Percentiles rank a stretch among this genome's conserved stretches.
Evolutionary conservation across 2,329 filamentous ascomycete species (phyloP).

Genomic region (Aureobasidium lini): DNA sequence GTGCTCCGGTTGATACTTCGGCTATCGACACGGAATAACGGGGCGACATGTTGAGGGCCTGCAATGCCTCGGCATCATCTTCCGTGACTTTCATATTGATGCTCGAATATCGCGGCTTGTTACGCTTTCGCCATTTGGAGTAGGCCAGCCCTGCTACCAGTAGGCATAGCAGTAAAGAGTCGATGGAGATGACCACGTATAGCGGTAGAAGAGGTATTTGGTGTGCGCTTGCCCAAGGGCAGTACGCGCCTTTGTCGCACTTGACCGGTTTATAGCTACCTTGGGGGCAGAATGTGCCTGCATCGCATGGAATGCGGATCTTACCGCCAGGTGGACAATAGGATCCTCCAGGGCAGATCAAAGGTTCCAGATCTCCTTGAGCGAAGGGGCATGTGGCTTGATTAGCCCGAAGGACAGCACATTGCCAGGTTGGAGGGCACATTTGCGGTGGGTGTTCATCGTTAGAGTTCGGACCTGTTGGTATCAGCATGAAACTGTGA

Average conservation of each 20-base stretch:
- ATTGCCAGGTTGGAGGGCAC: constrained; percentile 24
- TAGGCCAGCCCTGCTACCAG: constrained; percentile 30
- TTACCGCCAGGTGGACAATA: constrained; percentile 43
- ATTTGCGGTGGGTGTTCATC: constrained; percentile 25
- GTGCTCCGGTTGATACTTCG: constrained; percentile 20
- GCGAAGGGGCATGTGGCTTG: constrained; percentile 23
- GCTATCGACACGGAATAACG: constrained; percentile 12
- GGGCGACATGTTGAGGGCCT: constrained; percentile 16
- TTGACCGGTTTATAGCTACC: constrained; percentile 43
- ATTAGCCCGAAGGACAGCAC: constrained; percentile 19
- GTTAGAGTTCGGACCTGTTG: background rate
- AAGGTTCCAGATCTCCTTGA: constrained; percentile 40
- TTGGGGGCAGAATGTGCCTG: constrained; percentile 45
- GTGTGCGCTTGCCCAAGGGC: constrained; percentile 37
- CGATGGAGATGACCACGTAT: constrained; percentile 36
- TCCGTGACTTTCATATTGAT: constrained; percentile 17
- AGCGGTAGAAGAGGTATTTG: constrained; percentile 41
- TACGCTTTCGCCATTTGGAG: constrained; percentile 29
- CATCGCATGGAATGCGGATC: constrained; percentile 37
- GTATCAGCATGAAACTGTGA: background rate
- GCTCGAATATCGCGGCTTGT: constrained; percentile 22
- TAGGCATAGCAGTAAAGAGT: constrained; percentile 34
- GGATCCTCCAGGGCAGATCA: constrained; percentile 36
- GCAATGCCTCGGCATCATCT: constrained; percentile 25
- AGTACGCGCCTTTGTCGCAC: constrained; percentile 41